These are phyloP conservation scores for Pseudoneurospora amorphoporcata DNA, from an alignment of 495 filamentous ascomycete genomes.

Conservation along the genomic window DNA sequence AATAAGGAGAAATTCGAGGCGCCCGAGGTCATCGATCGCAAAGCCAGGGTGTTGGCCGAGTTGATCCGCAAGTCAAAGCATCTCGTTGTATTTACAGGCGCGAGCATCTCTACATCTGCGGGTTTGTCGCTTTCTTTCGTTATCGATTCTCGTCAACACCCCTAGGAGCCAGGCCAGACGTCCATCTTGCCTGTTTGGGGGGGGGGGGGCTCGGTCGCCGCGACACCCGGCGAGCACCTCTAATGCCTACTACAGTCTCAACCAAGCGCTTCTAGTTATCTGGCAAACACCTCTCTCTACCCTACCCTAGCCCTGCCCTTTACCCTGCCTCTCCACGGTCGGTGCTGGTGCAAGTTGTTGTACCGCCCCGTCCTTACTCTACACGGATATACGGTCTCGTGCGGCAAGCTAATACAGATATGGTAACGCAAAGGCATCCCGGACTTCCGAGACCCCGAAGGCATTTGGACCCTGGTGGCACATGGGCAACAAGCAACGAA, in stretches of 20 bases:
- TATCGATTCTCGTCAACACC: not conserved
- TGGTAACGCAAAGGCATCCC: constrained; percentile 23
- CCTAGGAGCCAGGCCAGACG: not conserved
- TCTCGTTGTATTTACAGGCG: constrained; percentile 37
- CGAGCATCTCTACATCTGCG: constrained; percentile 37
- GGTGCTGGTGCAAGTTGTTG: not conserved
- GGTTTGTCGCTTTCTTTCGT: constrained; percentile 9
- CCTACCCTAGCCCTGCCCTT: not conserved
- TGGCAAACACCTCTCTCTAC: not conserved
- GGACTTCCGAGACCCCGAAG: constrained; percentile 37
- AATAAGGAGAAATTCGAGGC: constrained; percentile 25
- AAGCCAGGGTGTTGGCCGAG: constrained; percentile 25
- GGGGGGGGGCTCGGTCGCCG: not conserved
- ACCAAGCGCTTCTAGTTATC: not conserved
- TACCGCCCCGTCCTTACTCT: not conserved
- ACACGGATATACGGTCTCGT: no score
- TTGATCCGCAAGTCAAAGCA: constrained; percentile 34
- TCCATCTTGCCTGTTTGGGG: not conserved
- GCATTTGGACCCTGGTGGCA: constrained; percentile 32
- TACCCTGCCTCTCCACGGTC: not conserved
- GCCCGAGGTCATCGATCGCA: constrained; percentile 19
- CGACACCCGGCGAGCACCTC: not conserved
- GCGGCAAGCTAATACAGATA: not conserved
- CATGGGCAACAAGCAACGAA: constrained; percentile 23
- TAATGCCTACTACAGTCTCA: not conserved